Evolutionary conservation across 257 asterid species (phyloP).

Genomic region (Euphrasia confusa): DNA sequence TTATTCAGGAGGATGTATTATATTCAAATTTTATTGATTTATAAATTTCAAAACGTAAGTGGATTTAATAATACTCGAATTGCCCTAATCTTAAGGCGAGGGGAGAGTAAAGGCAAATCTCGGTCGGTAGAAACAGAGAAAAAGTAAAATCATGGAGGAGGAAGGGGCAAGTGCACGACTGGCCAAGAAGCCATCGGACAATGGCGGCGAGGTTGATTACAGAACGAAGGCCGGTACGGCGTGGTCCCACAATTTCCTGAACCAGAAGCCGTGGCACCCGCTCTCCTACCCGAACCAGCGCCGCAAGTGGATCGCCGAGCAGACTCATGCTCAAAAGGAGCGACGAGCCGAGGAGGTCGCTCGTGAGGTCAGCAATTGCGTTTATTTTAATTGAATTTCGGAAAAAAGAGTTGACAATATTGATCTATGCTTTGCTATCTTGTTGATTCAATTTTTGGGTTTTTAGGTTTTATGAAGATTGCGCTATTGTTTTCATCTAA

Average conservation of each 20-base stretch:
- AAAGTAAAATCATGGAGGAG: slow-evolving; percentile 45
- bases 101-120: too few relatives aligned
- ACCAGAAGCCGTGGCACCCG: slow-evolving; percentile 99
- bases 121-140: neutral
- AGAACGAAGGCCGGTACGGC: slow-evolving; percentile 91
- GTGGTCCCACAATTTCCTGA: slow-evolving; percentile 89
- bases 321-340: slow-evolving; percentile 64
- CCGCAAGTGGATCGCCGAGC: slow-evolving; percentile 99
- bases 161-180: slow-evolving; percentile 50
- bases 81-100: too few relatives aligned
- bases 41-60: too few relatives aligned
- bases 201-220: slow-evolving; percentile 86
- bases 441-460: neutral
- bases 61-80: too few relatives aligned
- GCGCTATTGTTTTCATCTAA: neutral
- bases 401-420: neutral
- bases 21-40: too few relatives aligned
- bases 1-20: too few relatives aligned
- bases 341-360: slow-evolving; percentile 83
- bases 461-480: neutral
- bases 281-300: slow-evolving; percentile 99
- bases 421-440: neutral
- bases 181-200: slow-evolving; percentile 63
- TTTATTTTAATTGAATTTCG: neutral
- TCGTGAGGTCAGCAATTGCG: slow-evolving; percentile 57